Evolutionary conservation across 2,329 filamentous ascomycete genomes (phyloP).

Genomic region (Phialophora chinensis): DNA sequence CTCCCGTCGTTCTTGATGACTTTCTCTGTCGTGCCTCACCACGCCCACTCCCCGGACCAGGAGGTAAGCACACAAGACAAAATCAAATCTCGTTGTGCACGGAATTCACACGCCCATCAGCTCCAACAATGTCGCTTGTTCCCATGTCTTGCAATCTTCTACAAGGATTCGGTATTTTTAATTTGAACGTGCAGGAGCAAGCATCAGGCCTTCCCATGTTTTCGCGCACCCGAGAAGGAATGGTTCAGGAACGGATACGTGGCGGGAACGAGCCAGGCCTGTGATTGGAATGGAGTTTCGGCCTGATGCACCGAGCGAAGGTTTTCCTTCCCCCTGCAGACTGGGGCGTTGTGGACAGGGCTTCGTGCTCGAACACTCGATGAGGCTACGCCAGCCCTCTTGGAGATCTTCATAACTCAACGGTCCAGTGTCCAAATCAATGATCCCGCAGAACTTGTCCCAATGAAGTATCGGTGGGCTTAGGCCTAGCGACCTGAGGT

Average conservation of each 20-base stretch:
- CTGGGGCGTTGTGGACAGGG: background rate
- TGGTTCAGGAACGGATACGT: background rate
- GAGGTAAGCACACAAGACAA: background rate
- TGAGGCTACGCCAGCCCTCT: slow-evolving; percentile 5
- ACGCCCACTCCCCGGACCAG: background rate
- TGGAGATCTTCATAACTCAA: background rate
- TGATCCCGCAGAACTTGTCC: slow-evolving; percentile 1
- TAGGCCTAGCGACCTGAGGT: background rate
- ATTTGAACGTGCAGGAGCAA: background rate
- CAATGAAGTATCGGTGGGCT: background rate
- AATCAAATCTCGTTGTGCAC: background rate
- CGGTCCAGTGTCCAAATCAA: background rate
- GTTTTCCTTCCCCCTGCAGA: background rate
- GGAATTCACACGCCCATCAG: background rate
- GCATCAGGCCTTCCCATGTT: background rate
- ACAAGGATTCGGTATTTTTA: background rate
- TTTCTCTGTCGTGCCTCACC: background rate
- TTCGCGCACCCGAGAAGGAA: background rate
- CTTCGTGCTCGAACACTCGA: background rate
- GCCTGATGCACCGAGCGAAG: slow-evolving; percentile 1
- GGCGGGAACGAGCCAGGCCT: background rate
- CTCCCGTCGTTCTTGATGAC: background rate
- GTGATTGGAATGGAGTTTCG: background rate
- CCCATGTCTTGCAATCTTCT: background rate
- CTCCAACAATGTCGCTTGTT: slow-evolving; percentile 1